Percentiles rank a stretch among this genome's conserved stretches.
Conservation (phyloP, 78 protist species). For the Planoprotostelium fungivorum region DNA sequence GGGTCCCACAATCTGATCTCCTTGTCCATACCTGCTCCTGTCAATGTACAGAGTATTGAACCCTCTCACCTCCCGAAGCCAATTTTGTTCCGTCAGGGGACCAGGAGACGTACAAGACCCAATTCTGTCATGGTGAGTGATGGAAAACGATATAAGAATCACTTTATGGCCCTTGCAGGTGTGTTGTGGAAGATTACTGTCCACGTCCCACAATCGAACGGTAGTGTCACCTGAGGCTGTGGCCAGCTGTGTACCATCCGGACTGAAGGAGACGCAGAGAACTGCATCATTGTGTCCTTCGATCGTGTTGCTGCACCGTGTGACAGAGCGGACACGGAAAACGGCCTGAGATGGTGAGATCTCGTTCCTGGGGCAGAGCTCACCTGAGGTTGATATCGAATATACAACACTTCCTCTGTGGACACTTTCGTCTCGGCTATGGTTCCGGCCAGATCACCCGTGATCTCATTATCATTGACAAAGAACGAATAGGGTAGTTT, state of each 20-base stretch:
- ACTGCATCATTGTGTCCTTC: conserved; percentile 91
- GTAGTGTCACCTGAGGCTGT: conserved; percentile 87
- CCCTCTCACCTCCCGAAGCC: conserved; percentile 91
- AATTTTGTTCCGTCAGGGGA: conserved; percentile 86
- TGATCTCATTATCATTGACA: conserved; percentile 53
- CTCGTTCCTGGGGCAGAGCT: neutral
- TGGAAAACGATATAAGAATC: neutral
- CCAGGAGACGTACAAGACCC: conserved; percentile 91
- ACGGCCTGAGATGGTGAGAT: conserved; percentile 41
- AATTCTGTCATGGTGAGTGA: conserved; percentile 22
- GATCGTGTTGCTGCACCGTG: conserved; percentile 81
- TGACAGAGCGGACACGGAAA: conserved; percentile 86
- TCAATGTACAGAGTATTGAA: too few species aligned
- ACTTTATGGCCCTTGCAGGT: conserved; percentile 13
- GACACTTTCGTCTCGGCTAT: conserved; percentile 9
- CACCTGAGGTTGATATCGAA: conserved; percentile 85
- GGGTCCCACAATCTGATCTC: conserved; percentile 78
- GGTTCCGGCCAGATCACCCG: conserved; percentile 24
- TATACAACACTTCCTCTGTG: conserved; percentile 16
- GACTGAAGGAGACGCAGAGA: conserved; percentile 74
- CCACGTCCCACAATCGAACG: conserved; percentile 93
- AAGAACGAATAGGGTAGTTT: conserved; percentile 65
- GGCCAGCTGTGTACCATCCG: conserved; percentile 87
- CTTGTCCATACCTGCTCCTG: conserved; percentile 78
- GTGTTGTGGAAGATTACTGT: conserved; percentile 78